Conservation (phyloP, 2,329 filamentous ascomycete genomes). For the Colletotrichum sp. region DNA sequence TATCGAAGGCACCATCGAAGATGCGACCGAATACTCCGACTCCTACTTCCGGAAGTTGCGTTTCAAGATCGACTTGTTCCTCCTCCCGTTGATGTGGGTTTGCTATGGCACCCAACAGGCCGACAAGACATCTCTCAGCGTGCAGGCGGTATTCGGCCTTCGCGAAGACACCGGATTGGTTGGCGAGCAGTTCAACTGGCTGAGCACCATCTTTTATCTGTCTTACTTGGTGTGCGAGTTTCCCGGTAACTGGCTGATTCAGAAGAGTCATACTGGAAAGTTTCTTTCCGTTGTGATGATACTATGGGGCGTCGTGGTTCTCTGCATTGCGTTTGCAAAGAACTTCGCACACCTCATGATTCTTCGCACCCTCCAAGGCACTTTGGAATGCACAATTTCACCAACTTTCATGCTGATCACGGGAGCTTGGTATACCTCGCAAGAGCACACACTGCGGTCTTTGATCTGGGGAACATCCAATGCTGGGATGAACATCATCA, state of each 20-base stretch:
- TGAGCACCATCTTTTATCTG: constrained; percentile 34
- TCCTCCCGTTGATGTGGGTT: constrained; percentile 35
- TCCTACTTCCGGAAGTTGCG: constrained; percentile 30
- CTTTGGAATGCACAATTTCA: constrained; percentile 32
- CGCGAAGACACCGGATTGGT: constrained; percentile 31
- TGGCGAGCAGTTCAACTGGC: constrained; percentile 34
- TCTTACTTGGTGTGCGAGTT: constrained; percentile 32
- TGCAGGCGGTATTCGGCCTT: constrained; percentile 34
- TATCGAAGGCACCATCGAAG: constrained; percentile 6
- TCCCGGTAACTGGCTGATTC: constrained; percentile 27
- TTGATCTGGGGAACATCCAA: constrained; percentile 37
- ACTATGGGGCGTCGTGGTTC: constrained; percentile 33
- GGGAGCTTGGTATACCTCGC: constrained; percentile 35
- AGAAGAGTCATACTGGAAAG: constrained; percentile 31
- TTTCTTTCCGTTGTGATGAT: constrained; percentile 39
- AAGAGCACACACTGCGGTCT: constrained; percentile 33
- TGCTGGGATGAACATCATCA: constrained; percentile 35
- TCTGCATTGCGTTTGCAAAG: constrained; percentile 31
- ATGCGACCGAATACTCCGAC: constrained; percentile 24
- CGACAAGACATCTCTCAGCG: constrained; percentile 33
- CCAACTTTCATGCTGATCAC: constrained; percentile 36
- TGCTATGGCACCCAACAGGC: constrained; percentile 32
- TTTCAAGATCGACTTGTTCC: constrained; percentile 33
- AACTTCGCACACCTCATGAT: constrained; percentile 34
- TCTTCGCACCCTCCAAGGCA: constrained; percentile 32